phyloP scores from a whole-genome alignment of 23 red algal species.

The Gracilaria vermiculophylla region DNA sequence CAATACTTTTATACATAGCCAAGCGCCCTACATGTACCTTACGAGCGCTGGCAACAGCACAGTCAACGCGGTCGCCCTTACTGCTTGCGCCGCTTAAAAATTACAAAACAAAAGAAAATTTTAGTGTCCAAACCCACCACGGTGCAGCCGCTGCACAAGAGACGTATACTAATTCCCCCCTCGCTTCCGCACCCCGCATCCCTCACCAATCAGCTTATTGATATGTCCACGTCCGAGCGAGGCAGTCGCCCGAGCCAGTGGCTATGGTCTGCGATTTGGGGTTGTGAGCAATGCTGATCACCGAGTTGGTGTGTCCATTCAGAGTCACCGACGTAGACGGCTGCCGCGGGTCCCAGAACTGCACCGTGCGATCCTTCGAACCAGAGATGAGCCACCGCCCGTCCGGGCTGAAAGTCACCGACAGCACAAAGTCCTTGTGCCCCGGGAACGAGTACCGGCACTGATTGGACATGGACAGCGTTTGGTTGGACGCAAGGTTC shows the following conservation, averaged over 20 bases:
- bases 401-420: constrained; percentile 82
- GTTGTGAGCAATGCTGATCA: constrained; percentile 86
- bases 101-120: too few species aligned
- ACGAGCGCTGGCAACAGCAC: too few species aligned
- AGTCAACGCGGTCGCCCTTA: too few species aligned
- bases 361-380: constrained; percentile 87
- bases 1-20: too few species aligned
- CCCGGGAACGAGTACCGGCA: constrained; percentile 76
- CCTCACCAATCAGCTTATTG: not conserved
- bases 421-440: constrained; percentile 93
- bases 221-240: constrained; percentile 76
- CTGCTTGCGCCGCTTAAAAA: too few species aligned
- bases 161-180: too few species aligned
- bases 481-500: constrained; percentile 60
- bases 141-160: too few species aligned
- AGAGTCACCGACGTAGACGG: constrained; percentile 71
- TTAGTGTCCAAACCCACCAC: too few species aligned
- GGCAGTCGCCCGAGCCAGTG: constrained; percentile 86
- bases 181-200: too few species aligned
- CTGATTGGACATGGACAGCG: constrained; percentile 22
- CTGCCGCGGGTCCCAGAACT: constrained; percentile 90
- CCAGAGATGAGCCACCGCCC: constrained; percentile 83
- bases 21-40: too few species aligned
- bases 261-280: constrained; percentile 64
- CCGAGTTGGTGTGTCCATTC: constrained; percentile 92